These are phyloP conservation scores for Trametes elegans DNA, from an alignment of 768 basidiomycete genomes.

Conservation along the genomic window DNA sequence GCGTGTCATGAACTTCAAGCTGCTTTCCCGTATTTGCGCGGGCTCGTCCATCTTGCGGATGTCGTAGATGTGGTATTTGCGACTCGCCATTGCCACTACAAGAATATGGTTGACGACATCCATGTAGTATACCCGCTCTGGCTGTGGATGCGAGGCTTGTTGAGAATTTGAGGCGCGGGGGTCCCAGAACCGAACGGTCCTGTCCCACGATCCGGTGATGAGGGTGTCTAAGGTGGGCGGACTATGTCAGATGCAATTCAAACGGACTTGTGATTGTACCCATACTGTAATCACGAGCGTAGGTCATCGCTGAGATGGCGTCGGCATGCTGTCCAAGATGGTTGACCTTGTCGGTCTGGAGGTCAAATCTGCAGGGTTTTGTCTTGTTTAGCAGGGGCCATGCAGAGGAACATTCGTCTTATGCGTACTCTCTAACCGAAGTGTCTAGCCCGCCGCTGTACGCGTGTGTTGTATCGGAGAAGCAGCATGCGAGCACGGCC, in stretches of 20 bases:
- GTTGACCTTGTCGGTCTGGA: constrained; percentile 67
- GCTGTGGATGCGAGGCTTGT: constrained; percentile 61
- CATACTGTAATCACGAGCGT: constrained; percentile 63
- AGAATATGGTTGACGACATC: constrained; percentile 76
- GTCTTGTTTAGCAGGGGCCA: no score
- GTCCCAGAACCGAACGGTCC: constrained; percentile 87
- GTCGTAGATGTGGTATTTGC: constrained; percentile 88
- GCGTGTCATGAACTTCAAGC: constrained; percentile 92
- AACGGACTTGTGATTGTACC: constrained; percentile 23
- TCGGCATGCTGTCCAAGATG: constrained; percentile 82
- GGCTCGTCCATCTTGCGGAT: constrained; percentile 74
- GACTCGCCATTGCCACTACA: constrained; percentile 91
- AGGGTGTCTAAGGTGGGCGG: constrained; percentile 49
- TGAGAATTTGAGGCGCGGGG: constrained; percentile 58
- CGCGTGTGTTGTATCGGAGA: constrained; percentile 61
- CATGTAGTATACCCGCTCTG: constrained; percentile 84
- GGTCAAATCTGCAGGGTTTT: no score
- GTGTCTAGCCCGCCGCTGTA: constrained; percentile 90
- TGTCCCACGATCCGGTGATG: constrained; percentile 92
- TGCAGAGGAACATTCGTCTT: no score
- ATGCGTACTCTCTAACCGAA: constrained; percentile 74
- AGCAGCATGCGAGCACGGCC: constrained; percentile 82
- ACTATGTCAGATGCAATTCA: neutral
- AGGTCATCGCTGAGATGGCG: constrained; percentile 76
- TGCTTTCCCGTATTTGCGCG: constrained; percentile 83